A percentile compares a stretch with the other conserved stretches of the same genome.
These are phyloP conservation scores for Podospora fimiseda DNA, from an alignment of 495 filamentous ascomycete species.

Conservation along the genomic window DNA sequence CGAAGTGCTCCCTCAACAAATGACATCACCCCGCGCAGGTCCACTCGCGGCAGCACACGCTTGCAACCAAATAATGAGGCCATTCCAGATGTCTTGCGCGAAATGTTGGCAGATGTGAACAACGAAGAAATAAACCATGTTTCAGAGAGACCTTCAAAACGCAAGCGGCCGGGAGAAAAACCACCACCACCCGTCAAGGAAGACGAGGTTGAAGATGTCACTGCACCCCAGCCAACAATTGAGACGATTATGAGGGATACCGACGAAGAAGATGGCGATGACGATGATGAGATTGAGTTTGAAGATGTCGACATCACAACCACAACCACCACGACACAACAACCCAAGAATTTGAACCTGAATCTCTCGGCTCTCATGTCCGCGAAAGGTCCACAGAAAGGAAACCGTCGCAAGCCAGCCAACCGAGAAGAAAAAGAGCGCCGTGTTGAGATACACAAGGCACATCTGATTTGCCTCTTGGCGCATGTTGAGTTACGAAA, in stretches of 20 bases:
- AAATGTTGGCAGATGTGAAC: constrained; percentile 10
- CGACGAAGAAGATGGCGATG: constrained; percentile 32
- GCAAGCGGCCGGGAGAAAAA: constrained; percentile 37
- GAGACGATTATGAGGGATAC: constrained; percentile 24
- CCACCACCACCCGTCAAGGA: constrained; percentile 22
- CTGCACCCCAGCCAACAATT: constrained; percentile 18
- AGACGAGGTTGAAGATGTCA: constrained; percentile 34
- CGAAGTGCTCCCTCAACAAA: neutral
- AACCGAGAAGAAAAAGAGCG: constrained; percentile 63
- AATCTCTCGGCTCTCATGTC: constrained; percentile 41
- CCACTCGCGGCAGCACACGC: neutral
- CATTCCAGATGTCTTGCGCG: constrained; percentile 10
- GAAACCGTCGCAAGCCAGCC: constrained; percentile 53
- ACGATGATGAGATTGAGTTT: constrained; percentile 24
- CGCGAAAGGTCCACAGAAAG: constrained; percentile 25
- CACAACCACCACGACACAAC: constrained; percentile 26
- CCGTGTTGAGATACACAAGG: constrained; percentile 75
- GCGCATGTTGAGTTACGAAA: constrained; percentile 70
- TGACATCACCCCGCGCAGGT: neutral
- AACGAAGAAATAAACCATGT: neutral
- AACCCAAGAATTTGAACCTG: constrained; percentile 53
- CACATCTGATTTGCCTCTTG: constrained; percentile 76
- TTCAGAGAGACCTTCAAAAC: constrained; percentile 33
- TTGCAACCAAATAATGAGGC: neutral
- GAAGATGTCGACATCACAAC: constrained; percentile 31